Evolutionary conservation across 495 filamentous ascomycete species (phyloP), one percentile per base, ranked within the genome.

Genomic region (Hypoxylon lenormandii): DNA sequence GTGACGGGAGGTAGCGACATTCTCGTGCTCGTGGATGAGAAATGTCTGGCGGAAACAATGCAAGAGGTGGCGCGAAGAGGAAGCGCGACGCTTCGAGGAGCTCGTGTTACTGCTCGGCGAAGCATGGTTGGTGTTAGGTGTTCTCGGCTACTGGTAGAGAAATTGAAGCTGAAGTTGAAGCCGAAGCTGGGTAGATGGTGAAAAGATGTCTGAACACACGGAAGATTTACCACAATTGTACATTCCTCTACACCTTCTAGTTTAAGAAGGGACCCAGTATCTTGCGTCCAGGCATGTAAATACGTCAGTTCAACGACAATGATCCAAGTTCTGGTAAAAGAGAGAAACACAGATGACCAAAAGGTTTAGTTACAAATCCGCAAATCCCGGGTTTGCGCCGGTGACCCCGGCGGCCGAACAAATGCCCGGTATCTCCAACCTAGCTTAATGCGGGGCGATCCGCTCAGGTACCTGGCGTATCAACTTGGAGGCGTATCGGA

Each of bases 1-100:
- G 76, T 62, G 37, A 81, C 78, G 16, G 74, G 69, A 33, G 70
- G 66, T 10, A 77, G 43, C 19, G 73, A 52, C 79, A 77, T 79
- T 55, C 71, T 77, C 18, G 40, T 30, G 3, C 59, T 46, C 4
- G 77, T 73, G 36, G 64, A 63, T 10, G 76, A 75, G 37, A 79
- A 45, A 15, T 50, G 50, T 48, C 65, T 73, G 26, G 71, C 38
- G 28, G 52, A 42, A 22, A 30, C 15, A 4, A 64, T 19, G 36
- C 54, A 49, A 16, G 33, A 7, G n/a, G 69, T 50, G 12, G 69
- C 64, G 23, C 63, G 30, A 56, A 48, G 38, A 36, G 70, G 73
- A 51, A 69, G 65, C 30, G 63, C 42, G 19, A 68, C 65, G 66
- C 76, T 69, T 63, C 74, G 71, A 42, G 77, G 77, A 55, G 72